These are phyloP conservation scores for Zopfochytrium polystomum DNA, from an alignment of 371 early-diverging fungal species.

Conservation along the genomic window DNA sequence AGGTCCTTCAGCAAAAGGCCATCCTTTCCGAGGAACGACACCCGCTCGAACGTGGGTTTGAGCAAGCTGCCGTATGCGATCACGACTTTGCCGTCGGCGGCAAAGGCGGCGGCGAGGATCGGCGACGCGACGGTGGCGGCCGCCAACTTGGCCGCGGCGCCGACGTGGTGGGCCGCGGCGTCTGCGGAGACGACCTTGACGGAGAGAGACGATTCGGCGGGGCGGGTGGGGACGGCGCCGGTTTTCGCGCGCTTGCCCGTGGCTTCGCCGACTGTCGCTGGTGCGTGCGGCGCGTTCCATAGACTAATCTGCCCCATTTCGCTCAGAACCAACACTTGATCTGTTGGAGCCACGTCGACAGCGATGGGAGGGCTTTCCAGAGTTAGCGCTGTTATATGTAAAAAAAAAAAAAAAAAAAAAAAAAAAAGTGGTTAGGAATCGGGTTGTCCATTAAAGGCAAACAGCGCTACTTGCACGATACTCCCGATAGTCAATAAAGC, in stretches of 20 bases:
- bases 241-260: slow-evolving; percentile 61
- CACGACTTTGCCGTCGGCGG: slow-evolving; percentile 47
- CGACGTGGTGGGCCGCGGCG: not conserved
- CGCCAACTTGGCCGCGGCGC: not conserved
- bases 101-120: slow-evolving; percentile 62
- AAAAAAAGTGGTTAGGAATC: too few relatives aligned
- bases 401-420: too few relatives aligned
- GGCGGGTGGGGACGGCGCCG: slow-evolving; percentile 18
- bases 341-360: slow-evolving; percentile 53
- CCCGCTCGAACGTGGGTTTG: slow-evolving; percentile 71
- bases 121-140: slow-evolving; percentile 31
- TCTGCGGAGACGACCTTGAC: slow-evolving; percentile 1
- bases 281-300: slow-evolving; percentile 47
- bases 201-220: not conserved
- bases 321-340: slow-evolving; percentile 65
- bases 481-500: too few relatives aligned
- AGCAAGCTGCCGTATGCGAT: slow-evolving; percentile 69
- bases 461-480: too few relatives aligned
- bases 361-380: slow-evolving; percentile 57
- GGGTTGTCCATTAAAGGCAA: too few relatives aligned
- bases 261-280: slow-evolving; percentile 35
- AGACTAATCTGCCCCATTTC: slow-evolving; percentile 69
- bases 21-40: slow-evolving; percentile 36
- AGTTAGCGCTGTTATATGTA: slow-evolving; percentile 56
- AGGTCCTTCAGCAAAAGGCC: slow-evolving; percentile 10